These are phyloP conservation scores for Laburnicola sp. DNA, from an alignment of 2,329 filamentous ascomycete genomes.

Conservation along the genomic window DNA sequence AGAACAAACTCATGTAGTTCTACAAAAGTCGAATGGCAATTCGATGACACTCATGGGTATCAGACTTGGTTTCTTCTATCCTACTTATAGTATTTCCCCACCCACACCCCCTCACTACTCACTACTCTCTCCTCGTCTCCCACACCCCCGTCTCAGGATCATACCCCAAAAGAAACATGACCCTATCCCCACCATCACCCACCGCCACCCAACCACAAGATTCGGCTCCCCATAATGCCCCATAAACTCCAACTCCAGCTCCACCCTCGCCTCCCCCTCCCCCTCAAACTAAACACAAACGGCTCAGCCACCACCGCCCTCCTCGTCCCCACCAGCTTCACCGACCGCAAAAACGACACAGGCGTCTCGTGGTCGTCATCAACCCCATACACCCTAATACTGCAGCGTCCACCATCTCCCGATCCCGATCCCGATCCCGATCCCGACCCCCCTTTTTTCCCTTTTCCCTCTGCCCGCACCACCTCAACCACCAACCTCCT, in stretches of 20 bases:
- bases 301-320: background rate
- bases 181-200: too few relatives aligned
- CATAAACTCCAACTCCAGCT: constrained; percentile 2
- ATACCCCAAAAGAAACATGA: too few relatives aligned
- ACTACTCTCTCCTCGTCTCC: too few relatives aligned
- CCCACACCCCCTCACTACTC: too few relatives aligned
- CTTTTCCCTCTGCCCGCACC: background rate
- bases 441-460: too few relatives aligned
- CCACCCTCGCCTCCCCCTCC: background rate
- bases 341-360: background rate
- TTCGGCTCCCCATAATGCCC: constrained; percentile 4
- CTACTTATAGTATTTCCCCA: too few relatives aligned
- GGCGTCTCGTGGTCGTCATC: constrained; percentile 1
- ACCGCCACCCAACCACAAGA: background rate
- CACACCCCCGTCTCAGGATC: too few relatives aligned
- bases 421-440: background rate
- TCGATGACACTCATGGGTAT: too few relatives aligned
- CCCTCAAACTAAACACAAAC: background rate
- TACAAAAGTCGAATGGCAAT: too few relatives aligned
- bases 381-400: background rate
- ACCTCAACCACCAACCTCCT: background rate
- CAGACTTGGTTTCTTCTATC: too few relatives aligned
- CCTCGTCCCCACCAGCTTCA: background rate
- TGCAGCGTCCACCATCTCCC: background rate
- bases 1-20: too few relatives aligned